Base-by-base conservation (phyloP, 257 asterid genomes). In the Ophiorrhiza pumila region DNA sequence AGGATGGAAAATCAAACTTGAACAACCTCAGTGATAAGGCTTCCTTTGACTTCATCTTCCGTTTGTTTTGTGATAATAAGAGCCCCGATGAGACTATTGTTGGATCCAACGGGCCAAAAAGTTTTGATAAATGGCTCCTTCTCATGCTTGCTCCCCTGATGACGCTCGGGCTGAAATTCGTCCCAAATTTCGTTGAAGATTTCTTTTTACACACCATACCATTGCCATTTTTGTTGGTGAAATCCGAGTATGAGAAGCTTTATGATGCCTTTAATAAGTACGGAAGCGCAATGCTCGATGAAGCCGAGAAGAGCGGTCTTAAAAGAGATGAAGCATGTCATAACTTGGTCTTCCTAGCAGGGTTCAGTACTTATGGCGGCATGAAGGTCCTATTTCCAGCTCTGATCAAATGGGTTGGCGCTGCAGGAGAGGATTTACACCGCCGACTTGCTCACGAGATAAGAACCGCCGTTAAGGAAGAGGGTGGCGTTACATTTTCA, bases 341-440 rank as follows among this genome's bases (percentile, higher is more conserved):
- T 41, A 90, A 92, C 67, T 75, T 92, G 32, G 90, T 92, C 15
- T 92, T 92, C 32, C 58, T 92, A 3, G 98, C 97, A 4, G 96
- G 92, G 0, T 92, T 92, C 82, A 90, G 91, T 65, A 96, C 98
- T 0, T 92, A 92, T 39, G 98, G 98, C 0, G 98, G 98, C 9
- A 90, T 90, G 96, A 92, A 88, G 52, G 47, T 77, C 17, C 27
- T 84, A 2, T 92, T 90, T 14, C 96, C 97, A 0, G 23, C 85
- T 0, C 52, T 90, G 59, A 76, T 92, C 50, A 86, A 87, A 70
- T 87, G 95, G 91, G 86, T 92, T 10, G 90, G 79, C 42, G 23
- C 57, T 47, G 95, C 82, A n/a, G 98, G 97, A 1, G 69, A 58
- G 20, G 80, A 32, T 11, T 72, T 90, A 13, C 97, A 92, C 75